Percentiles rank a stretch among this genome's conserved stretches.
phyloP scores from a whole-genome alignment of 768 basidiomycete genomes.

The Pleurotus eryngii region DNA sequence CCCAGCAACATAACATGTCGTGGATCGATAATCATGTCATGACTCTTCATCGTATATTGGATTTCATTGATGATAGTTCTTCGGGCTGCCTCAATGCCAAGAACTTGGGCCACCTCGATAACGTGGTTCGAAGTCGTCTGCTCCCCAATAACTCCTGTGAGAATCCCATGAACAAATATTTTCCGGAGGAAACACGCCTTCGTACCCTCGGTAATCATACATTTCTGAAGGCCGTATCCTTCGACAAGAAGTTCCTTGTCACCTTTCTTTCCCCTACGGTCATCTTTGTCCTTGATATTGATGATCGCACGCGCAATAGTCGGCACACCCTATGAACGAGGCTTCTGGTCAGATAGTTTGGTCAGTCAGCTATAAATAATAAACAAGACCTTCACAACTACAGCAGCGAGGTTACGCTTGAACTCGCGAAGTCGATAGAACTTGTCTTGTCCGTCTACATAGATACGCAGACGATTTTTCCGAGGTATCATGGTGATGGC shows the following conservation, averaged over 20 bases:
- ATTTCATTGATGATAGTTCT: conserved; percentile 95
- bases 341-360: no score
- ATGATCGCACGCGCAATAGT: conserved; percentile 92
- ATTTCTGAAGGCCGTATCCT: conserved; percentile 93
- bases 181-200: background rate
- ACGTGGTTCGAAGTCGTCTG: conserved; percentile 95
- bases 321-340: conserved; percentile 63
- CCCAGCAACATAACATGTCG: conserved; percentile 98
- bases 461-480: conserved; percentile 73
- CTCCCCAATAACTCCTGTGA: conserved; percentile 83
- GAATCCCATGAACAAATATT: background rate
- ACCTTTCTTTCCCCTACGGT: conserved; percentile 73
- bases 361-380: background rate
- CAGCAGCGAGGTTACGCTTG: conserved; percentile 76
- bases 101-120: conserved; percentile 90
- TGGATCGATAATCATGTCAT: conserved; percentile 98
- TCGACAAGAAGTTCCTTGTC: conserved; percentile 94
- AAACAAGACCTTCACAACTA: conserved; percentile 79
- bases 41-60: conserved; percentile 93
- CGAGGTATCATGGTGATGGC: conserved; percentile 74
- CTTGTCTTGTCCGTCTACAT: conserved; percentile 74
- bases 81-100: conserved; percentile 98
- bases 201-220: conserved; percentile 95
- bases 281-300: conserved; percentile 89
- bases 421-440: conserved; percentile 83